phyloP scores from a whole-genome alignment of 495 filamentous ascomycete genomes.

The Penicillium flavigenum region DNA sequence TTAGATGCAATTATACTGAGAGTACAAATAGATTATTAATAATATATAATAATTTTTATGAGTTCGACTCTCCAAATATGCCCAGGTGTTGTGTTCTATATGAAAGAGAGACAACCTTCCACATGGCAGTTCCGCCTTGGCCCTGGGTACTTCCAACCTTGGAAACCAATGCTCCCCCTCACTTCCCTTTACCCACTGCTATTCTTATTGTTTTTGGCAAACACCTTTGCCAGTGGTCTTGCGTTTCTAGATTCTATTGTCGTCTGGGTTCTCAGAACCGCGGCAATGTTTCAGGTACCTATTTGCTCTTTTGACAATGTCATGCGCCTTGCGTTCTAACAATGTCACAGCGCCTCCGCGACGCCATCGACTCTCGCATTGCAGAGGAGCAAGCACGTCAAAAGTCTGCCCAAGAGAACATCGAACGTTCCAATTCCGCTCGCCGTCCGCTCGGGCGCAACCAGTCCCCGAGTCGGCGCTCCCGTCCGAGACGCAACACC shows the following conservation, averaged over 20 bases:
- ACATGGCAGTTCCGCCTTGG: slow-evolving; percentile 18
- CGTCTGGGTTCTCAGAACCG: slow-evolving; percentile 37
- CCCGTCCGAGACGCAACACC: slow-evolving; percentile 51
- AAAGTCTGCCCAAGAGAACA: slow-evolving; percentile 51
- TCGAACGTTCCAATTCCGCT: slow-evolving; percentile 50
- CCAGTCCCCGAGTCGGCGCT: slow-evolving; percentile 54
- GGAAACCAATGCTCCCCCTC: slow-evolving; percentile 24
- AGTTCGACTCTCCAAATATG: background rate
- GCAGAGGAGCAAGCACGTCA: slow-evolving; percentile 87
- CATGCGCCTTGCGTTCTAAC: slow-evolving; percentile 6
- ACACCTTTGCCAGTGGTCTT: slow-evolving; percentile 18
- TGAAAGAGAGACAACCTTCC: slow-evolving; percentile 4
- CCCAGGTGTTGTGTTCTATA: no score
- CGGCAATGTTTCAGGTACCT: slow-evolving; percentile 51
- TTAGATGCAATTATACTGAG: background rate
- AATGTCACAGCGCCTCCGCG: slow-evolving; percentile 69
- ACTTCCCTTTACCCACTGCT: slow-evolving; percentile 23
- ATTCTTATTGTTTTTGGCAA: slow-evolving; percentile 22
- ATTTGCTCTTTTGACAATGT: background rate
- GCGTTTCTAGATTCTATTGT: slow-evolving; percentile 27
- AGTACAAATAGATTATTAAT: background rate
- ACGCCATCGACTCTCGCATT: slow-evolving; percentile 79
- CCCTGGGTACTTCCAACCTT: background rate
- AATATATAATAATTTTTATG: background rate
- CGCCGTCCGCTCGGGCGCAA: slow-evolving; percentile 51